These are phyloP conservation scores for Venturia aucupariae DNA, from an alignment of 2,329 filamentous ascomycete species.

Conservation along the genomic window DNA sequence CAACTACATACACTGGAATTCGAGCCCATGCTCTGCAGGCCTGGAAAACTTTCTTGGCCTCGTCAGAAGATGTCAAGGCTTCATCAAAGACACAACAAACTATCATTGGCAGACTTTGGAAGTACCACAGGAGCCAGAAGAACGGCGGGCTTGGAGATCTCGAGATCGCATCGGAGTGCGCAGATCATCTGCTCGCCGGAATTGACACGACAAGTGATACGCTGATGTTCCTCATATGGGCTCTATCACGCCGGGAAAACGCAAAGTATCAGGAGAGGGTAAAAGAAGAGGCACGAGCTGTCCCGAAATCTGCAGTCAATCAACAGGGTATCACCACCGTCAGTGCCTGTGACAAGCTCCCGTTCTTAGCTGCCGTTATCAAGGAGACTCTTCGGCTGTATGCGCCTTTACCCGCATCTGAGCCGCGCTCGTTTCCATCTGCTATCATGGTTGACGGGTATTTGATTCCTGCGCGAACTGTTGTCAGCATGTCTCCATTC, in stretches of 20 bases:
- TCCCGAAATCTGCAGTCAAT: constrained; percentile 22
- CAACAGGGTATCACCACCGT: constrained; percentile 26
- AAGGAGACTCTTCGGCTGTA: constrained; percentile 43
- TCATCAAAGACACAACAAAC: constrained; percentile 19
- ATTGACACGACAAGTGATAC: constrained; percentile 28
- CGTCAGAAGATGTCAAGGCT: constrained; percentile 17
- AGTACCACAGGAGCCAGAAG: constrained; percentile 24
- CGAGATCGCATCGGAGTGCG: constrained; percentile 44
- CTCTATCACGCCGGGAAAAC: constrained; percentile 37
- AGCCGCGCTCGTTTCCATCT: constrained; percentile 35
- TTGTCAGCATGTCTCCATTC: constrained; percentile 32
- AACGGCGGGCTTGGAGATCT: constrained; percentile 28
- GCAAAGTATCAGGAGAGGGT: constrained; percentile 36
- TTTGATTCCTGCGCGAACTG: constrained; percentile 25
- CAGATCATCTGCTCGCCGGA: constrained; percentile 40
- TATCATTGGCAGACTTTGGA: constrained; percentile 33
- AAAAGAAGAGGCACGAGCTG: constrained; percentile 31
- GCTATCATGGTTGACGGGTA: constrained; percentile 31
- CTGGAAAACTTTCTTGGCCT: constrained; percentile 24
- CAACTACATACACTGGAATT: constrained; percentile 45
- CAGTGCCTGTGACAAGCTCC: constrained; percentile 30
- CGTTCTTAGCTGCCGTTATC: constrained; percentile 40
- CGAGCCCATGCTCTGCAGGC: constrained; percentile 34
- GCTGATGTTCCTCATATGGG: constrained; percentile 28
- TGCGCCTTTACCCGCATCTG: constrained; percentile 42